phyloP scores from a whole-genome alignment of 1,284 basidiomycete species.

The Heterobasidion irregulare region DNA sequence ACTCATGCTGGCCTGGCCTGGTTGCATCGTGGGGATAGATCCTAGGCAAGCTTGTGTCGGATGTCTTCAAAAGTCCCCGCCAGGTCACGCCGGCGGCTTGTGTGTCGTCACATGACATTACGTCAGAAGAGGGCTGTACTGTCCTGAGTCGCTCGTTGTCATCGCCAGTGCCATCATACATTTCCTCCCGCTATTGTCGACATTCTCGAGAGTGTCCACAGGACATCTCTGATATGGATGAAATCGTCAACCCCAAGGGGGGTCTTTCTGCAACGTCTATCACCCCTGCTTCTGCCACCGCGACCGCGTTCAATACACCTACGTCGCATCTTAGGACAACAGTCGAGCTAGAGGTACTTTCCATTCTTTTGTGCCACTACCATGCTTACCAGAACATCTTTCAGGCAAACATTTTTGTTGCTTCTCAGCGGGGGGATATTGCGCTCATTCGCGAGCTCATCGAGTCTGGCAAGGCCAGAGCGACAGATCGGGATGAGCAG shows the following conservation, averaged over 20 bases:
- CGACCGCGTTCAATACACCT: constrained; percentile 17
- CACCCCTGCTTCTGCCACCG: constrained; percentile 19
- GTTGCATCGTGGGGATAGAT: too few relatives aligned
- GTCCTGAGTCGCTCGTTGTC: neutral
- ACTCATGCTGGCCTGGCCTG: too few relatives aligned
- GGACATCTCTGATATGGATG: constrained; percentile 5
- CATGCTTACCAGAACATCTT: neutral
- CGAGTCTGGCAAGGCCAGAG: constrained; percentile 64
- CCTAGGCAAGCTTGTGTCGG: too few relatives aligned
- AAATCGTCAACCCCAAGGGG: constrained; percentile 19
- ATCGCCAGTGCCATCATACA: neutral
- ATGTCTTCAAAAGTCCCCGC: too few relatives aligned
- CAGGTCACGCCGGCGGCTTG: too few relatives aligned
- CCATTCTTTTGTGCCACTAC: neutral
- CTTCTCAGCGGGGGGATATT: constrained; percentile 85
- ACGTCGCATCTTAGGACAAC: constrained; percentile 19
- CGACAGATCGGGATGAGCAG: constrained; percentile 80
- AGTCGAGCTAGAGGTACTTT: constrained; percentile 23
- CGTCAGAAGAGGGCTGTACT: neutral
- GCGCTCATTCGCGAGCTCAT: constrained; percentile 60
- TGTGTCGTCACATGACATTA: neutral
- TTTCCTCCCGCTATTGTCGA: neutral
- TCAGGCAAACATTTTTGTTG: constrained; percentile 65
- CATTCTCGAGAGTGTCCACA: neutral
- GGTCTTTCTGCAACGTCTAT: constrained; percentile 22